Conservation (phyloP, 192 early-diverging fungal genomes). For the Globomyces pollinis-pini region DNA sequence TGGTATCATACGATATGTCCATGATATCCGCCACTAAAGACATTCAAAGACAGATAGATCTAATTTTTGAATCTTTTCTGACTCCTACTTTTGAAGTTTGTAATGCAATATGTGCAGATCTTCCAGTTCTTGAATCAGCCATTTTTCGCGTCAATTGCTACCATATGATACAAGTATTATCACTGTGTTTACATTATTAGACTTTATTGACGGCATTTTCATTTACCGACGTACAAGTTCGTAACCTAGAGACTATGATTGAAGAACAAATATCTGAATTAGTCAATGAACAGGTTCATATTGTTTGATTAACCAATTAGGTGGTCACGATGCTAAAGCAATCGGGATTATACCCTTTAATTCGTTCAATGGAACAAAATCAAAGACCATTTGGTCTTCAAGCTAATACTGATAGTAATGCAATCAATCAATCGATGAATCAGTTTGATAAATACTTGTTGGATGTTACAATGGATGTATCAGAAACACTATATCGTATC, state of each 20-base stretch:
- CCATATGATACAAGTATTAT: not conserved
- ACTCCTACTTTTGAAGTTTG: constrained; percentile 69
- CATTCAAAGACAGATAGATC: constrained; percentile 52
- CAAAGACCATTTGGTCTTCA: constrained; percentile 51
- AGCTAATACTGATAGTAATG: constrained; percentile 40
- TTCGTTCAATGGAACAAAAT: constrained; percentile 16
- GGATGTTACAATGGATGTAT: constrained; percentile 47
- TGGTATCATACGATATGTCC: constrained; percentile 74
- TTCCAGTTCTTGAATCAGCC: constrained; percentile 49
- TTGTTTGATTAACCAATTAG: constrained; percentile 27
- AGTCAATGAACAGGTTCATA: constrained; percentile 54
- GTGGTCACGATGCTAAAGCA: constrained; percentile 52
- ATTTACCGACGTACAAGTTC: constrained; percentile 50
- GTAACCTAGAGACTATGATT: constrained; percentile 53
- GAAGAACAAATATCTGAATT: constrained; percentile 54
- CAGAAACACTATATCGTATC: constrained; percentile 37
- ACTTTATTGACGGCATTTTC: constrained; percentile 53
- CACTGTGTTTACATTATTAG: constrained; percentile 28
- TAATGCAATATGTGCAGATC: constrained; percentile 43
- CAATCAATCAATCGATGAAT: constrained; percentile 45
- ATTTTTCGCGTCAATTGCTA: constrained; percentile 71
- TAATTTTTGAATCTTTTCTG: constrained; percentile 59
- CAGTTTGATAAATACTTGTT: constrained; percentile 63
- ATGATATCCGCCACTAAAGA: constrained; percentile 38
- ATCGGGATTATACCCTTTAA: constrained; percentile 49